Evolutionary conservation across 495 filamentous ascomycete genomes (phyloP).

Genomic region (Neurospora sp.): DNA sequence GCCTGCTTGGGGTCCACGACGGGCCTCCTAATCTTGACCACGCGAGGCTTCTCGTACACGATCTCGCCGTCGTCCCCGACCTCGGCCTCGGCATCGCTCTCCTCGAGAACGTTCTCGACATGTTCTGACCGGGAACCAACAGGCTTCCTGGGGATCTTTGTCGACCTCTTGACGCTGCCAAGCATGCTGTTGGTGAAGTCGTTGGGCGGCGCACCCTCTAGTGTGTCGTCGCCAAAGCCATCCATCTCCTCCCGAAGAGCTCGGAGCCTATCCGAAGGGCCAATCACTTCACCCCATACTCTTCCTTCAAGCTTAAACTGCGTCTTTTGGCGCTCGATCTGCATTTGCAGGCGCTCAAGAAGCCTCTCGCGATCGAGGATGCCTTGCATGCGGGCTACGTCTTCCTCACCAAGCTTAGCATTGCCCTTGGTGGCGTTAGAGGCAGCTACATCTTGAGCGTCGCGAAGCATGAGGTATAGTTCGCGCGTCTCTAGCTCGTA

Average conservation of each 20-base stretch:
- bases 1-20: constrained; percentile 65
- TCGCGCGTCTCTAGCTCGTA: constrained; percentile 95
- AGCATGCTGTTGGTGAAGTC: constrained; percentile 49
- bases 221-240: constrained; percentile 35
- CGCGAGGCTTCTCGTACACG: constrained; percentile 54
- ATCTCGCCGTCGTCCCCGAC: constrained; percentile 40
- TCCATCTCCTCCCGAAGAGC: constrained; percentile 96
- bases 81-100: constrained; percentile 24
- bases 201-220: constrained; percentile 14
- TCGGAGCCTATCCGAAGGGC: constrained; percentile 82
- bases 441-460: constrained; percentile 92
- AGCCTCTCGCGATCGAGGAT: constrained; percentile 87
- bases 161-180: constrained; percentile 48
- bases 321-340: constrained; percentile 93
- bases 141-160: constrained; percentile 44
- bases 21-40: constrained; percentile 60
- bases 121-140: constrained; percentile 30
- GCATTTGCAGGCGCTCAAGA: constrained; percentile 85
- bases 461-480: constrained; percentile 94
- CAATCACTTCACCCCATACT: constrained; percentile 74
- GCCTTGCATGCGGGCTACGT: constrained; percentile 74
- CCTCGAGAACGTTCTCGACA: constrained; percentile 28
- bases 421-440: constrained; percentile 68
- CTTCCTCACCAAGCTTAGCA: constrained; percentile 44
- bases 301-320: constrained; percentile 96